Percentiles rank a stretch among this genome's conserved stretches.
phyloP scores from a whole-genome alignment of 768 basidiomycete species.

The Mycena epipterygia region DNA sequence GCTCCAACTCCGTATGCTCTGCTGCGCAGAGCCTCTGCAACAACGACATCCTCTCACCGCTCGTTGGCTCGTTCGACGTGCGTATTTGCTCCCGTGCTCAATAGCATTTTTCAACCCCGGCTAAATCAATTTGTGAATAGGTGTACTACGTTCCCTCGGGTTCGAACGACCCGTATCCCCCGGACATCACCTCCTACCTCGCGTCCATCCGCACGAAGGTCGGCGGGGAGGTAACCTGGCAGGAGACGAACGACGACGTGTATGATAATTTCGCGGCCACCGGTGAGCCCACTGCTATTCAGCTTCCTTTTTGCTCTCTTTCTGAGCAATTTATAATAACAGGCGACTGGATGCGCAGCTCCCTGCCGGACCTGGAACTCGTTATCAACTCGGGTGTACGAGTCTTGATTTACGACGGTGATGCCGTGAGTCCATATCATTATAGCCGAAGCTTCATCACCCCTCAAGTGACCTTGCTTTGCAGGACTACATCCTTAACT shows the following conservation, averaged over 20 bases:
- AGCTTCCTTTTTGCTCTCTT: background rate
- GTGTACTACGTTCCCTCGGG: conserved; percentile 62
- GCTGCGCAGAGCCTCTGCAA: conserved; percentile 72
- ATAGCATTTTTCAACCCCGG: background rate
- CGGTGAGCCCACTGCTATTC: conserved; percentile 47
- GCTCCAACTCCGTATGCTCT: conserved; percentile 65
- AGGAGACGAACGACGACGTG: conserved; percentile 54
- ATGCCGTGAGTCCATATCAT: conserved; percentile 43
- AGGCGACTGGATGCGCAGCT: conserved; percentile 74
- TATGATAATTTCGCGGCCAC: conserved; percentile 62
- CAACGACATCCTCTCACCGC: conserved; percentile 63
- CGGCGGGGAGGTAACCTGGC: conserved; percentile 61
- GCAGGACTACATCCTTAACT: conserved; percentile 56
- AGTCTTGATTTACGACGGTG: conserved; percentile 58
- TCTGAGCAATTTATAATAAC: background rate
- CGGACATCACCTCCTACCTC: conserved; percentile 51
- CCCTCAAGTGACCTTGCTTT: background rate
- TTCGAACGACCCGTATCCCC: conserved; percentile 65
- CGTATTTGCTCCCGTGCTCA: conserved; percentile 18
- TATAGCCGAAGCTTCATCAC: background rate
- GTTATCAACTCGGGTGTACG: conserved; percentile 59
- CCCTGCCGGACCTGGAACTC: conserved; percentile 48
- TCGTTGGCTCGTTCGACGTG: conserved; percentile 71
- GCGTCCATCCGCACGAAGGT: conserved; percentile 51
- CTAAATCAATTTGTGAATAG: background rate